These are phyloP conservation scores for Metschnikowia vanudenii DNA, from an alignment of 805 yeast species.

Conservation along the genomic window DNA sequence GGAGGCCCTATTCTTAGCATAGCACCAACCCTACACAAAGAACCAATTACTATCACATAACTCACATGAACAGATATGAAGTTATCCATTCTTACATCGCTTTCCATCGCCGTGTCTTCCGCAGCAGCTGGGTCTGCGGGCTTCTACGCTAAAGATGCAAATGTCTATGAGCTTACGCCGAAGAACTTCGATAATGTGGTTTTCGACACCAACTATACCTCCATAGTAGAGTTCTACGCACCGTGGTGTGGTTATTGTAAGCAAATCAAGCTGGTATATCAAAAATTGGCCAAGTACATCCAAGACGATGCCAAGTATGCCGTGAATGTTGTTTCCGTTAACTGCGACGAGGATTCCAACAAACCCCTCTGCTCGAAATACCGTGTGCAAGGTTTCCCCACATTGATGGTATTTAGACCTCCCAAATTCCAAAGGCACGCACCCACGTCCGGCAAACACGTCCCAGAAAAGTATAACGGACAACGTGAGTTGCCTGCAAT, in stretches of 20 bases:
- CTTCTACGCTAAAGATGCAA: conserved; percentile 40
- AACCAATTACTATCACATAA: not conserved
- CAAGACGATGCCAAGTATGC: conserved; percentile 47
- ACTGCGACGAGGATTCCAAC: conserved; percentile 74
- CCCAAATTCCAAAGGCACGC: conserved; percentile 51
- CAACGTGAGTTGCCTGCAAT: conserved; percentile 57
- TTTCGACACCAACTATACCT: conserved; percentile 67
- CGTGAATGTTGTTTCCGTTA: conserved; percentile 73
- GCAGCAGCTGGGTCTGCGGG: conserved; percentile 16
- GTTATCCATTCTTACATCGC: not conserved
- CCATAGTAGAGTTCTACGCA: conserved; percentile 87
- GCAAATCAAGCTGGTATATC: conserved; percentile 60
- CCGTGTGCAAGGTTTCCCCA: conserved; percentile 78
- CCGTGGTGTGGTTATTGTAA: conserved; percentile 98
- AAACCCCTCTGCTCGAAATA: conserved; percentile 66
- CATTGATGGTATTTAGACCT: conserved; percentile 78
- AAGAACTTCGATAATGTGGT: conserved; percentile 65
- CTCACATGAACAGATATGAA: conserved; percentile 1
- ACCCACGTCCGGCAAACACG: conserved; percentile 34
- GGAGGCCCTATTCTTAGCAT: too few species aligned
- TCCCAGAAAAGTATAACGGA: conserved; percentile 59
- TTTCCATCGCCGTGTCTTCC: not conserved
- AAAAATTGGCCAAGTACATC: conserved; percentile 60
- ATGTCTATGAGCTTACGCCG: conserved; percentile 57
- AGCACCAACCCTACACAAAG: not conserved